Evolutionary conservation across 306 rosid genomes (phyloP).

Genomic region (Cucurbita argyrosperma): DNA sequence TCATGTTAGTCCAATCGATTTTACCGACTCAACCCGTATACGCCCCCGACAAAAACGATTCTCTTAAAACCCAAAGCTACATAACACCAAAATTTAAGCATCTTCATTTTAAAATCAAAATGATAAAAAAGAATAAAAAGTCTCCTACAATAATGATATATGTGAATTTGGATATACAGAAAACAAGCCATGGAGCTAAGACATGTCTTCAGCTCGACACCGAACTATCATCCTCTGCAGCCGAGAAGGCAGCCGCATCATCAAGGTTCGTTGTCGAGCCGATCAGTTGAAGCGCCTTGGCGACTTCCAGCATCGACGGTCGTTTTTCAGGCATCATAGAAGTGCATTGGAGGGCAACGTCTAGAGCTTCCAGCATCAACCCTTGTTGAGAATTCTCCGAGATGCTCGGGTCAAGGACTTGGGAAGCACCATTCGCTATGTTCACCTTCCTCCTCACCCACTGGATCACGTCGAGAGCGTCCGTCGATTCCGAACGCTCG

Average conservation of each 20-base stretch:
- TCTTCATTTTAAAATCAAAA: neutral
- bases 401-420: constrained; percentile 62
- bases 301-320: constrained; percentile 66
- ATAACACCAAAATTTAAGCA: neutral
- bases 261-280: neutral
- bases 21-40: too few species aligned
- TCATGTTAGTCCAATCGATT: too few species aligned
- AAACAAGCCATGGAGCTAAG: neutral
- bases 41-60: too few species aligned
- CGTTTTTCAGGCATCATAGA: constrained; percentile 86
- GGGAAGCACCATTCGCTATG: constrained; percentile 53
- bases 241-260: neutral
- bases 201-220: constrained; percentile 16
- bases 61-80: neutral
- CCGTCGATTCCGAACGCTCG: constrained; percentile 32
- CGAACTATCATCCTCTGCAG: constrained; percentile 28
- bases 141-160: constrained; percentile 6
- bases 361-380: constrained; percentile 48
- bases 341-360: constrained; percentile 71
- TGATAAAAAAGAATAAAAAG: neutral
- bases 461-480: constrained; percentile 65
- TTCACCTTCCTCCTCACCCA: constrained; percentile 96
- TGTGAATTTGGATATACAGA: constrained; percentile 36
- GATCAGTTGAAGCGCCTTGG: constrained; percentile 53
- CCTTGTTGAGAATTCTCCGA: constrained; percentile 28